phyloP scores from a whole-genome alignment of 108 stramenopile species.

The Cyclotella atomus region DNA sequence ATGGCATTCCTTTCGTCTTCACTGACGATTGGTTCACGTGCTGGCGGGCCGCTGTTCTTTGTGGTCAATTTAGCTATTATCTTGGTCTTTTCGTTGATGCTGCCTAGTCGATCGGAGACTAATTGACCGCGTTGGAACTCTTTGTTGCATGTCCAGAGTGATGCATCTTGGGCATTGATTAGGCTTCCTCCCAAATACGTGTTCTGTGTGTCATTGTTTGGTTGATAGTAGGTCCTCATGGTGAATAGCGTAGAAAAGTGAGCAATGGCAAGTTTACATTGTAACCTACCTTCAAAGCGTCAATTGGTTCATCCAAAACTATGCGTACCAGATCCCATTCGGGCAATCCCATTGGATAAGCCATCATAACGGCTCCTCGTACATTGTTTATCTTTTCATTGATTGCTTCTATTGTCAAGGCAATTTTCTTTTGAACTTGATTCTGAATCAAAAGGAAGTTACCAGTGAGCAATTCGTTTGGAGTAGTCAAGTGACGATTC shows the following conservation, averaged over 20 bases:
- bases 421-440: conserved; percentile 49
- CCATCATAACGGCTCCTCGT: conserved; percentile 81
- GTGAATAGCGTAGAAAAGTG: no score
- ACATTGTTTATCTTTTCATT: conserved; percentile 76
- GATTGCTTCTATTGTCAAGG: conserved; percentile 47
- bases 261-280: no score
- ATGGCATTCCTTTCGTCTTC: conserved; percentile 93
- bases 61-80: conserved; percentile 78
- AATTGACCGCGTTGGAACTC: conserved; percentile 71
- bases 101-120: conserved; percentile 67
- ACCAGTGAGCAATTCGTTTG: no score
- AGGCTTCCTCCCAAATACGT: conserved; percentile 36
- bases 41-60: conserved; percentile 77
- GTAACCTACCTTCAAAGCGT: conserved; percentile 30
- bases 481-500: not conserved
- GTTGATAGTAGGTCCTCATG: no score
- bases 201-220: no score
- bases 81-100: conserved; percentile 91
- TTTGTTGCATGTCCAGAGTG: conserved; percentile 85
- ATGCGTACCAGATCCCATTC: conserved; percentile 73
- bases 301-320: conserved; percentile 55
- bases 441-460: conserved; percentile 26
- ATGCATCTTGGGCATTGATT: conserved; percentile 69
- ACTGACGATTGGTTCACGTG: conserved; percentile 81
- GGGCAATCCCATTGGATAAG: conserved; percentile 86